Base-by-base conservation (phyloP, 305 asterid genomes). In the Fraxinus greggii region DNA sequence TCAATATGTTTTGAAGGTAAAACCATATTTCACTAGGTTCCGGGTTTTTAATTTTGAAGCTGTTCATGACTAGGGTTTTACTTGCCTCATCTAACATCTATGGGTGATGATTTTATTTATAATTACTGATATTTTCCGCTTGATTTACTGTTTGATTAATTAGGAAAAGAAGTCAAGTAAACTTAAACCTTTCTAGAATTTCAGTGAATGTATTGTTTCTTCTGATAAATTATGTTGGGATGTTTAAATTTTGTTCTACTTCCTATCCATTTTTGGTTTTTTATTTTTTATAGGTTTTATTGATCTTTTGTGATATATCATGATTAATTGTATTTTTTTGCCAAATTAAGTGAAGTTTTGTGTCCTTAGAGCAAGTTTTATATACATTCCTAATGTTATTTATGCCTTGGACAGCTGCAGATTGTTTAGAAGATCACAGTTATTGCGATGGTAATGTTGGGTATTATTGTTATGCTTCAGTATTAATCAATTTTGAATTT, bases 171-270 rank as follows among this genome's bases (percentile, higher is more conserved):
- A 65, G 70, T 6, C 12, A 59, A 48, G 26, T 59, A 61, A 65
- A 24, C 73, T 65, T 12, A 24, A 65, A 26, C 19, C 73, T 65
- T 65, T 65, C 7, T 65, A 26, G 19, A 65, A 24, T 65, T 65
- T 26, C 5, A 65, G 4, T 65, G 36, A 72, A 61, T 63, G 23
- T 13, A 32, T 28, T 79, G 69, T 19, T 59, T 59, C 19, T 59
- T 59, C 31, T 74, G 81, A 19, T 80, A n/a, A n/a, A 51, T 81
- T 72, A 59, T 77, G 72, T 76, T n/a, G 48, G 48, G 69, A 76
- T 61, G 73, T 82, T 17, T 2, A 72, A 32, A 2, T 19, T 72
- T 7, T 35, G 56, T 59, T 12, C 51, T 26, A 8, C 56, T 24
- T 78, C 19, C 36, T 23, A 7, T 19, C 1, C n/a, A 65, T 65